These are phyloP conservation scores for Alternaria triticina DNA, from an alignment of 2,329 filamentous ascomycete species.

Conservation along the genomic window DNA sequence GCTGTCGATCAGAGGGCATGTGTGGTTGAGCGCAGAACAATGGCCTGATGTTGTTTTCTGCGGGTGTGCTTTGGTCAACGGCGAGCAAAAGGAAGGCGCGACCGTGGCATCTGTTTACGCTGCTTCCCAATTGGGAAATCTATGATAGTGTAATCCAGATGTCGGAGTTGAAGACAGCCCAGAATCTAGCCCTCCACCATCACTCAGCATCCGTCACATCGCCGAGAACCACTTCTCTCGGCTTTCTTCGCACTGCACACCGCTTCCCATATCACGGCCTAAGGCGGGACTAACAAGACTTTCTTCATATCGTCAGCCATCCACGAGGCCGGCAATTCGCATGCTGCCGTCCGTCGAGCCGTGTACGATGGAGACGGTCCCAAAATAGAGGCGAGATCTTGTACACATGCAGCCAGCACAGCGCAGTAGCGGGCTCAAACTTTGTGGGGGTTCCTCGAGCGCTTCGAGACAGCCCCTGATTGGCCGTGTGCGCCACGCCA, in stretches of 20 bases:
- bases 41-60: conserved; percentile 42
- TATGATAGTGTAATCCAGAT: conserved; percentile 7
- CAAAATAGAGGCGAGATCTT: conserved; percentile 36
- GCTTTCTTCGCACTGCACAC: conserved; percentile 29
- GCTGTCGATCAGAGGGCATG: conserved; percentile 3
- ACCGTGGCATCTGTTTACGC: conserved; percentile 16
- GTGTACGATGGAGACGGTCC: conserved; percentile 13
- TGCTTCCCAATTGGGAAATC: conserved; percentile 19
- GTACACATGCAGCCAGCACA: conserved; percentile 27
- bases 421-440: conserved; percentile 24
- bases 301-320: conserved; percentile 10
- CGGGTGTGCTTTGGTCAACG: conserved; percentile 2
- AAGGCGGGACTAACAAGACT: conserved; percentile 27
- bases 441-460: conserved; percentile 32
- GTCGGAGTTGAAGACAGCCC: background rate
- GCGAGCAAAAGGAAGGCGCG: background rate
- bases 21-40: conserved; percentile 28
- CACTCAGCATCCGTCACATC: conserved; percentile 23
- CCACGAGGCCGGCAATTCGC: conserved; percentile 20
- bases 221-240: conserved; percentile 9
- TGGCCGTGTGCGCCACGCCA: conserved; percentile 33
- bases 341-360: conserved; percentile 6
- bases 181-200: conserved; percentile 9
- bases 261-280: conserved; percentile 32
- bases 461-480: conserved; percentile 34